Conservation (phyloP, 2,329 filamentous ascomycete genomes). For the Thelonectria discophora region DNA sequence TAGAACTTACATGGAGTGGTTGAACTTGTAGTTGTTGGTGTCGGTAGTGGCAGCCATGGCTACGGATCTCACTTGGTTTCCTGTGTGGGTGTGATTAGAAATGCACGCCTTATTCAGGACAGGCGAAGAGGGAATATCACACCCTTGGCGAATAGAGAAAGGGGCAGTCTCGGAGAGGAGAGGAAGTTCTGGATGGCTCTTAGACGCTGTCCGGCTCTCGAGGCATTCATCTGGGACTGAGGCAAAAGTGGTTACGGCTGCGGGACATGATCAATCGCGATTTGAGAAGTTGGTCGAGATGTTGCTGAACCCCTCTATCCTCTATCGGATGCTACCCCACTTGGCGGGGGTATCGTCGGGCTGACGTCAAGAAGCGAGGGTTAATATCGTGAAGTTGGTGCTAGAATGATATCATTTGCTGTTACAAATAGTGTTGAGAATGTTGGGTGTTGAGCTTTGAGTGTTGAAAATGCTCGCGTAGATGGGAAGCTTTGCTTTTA, state of each 20-base stretch:
- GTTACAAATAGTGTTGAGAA: too few relatives aligned
- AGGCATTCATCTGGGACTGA: slow-evolving; percentile 37
- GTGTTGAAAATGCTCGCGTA: too few relatives aligned
- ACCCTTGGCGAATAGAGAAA: slow-evolving; percentile 12
- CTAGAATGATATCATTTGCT: neutral
- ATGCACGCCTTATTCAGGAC: neutral
- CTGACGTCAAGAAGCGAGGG: neutral
- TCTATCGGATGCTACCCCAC: slow-evolving; percentile 21
- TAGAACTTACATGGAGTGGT: slow-evolving; percentile 81
- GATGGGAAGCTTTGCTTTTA: too few relatives aligned
- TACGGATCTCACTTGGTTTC: slow-evolving; percentile 46
- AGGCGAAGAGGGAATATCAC: neutral
- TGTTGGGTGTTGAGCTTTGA: too few relatives aligned
- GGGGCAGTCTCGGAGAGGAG: slow-evolving; percentile 16
- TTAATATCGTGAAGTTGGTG: neutral
- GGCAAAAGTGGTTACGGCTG: slow-evolving; percentile 19
- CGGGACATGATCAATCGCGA: slow-evolving; percentile 5
- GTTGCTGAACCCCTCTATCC: slow-evolving; percentile 22
- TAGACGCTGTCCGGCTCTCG: slow-evolving; percentile 40
- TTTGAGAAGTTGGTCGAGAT: neutral
- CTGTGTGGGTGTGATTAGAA: neutral
- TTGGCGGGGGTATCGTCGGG: slow-evolving; percentile 3
- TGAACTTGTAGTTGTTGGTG: slow-evolving; percentile 79
- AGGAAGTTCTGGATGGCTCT: slow-evolving; percentile 35
- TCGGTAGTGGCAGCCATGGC: slow-evolving; percentile 77